phyloP scores from a whole-genome alignment of 805 yeast genomes.

The Myxozyma udenii region DNA sequence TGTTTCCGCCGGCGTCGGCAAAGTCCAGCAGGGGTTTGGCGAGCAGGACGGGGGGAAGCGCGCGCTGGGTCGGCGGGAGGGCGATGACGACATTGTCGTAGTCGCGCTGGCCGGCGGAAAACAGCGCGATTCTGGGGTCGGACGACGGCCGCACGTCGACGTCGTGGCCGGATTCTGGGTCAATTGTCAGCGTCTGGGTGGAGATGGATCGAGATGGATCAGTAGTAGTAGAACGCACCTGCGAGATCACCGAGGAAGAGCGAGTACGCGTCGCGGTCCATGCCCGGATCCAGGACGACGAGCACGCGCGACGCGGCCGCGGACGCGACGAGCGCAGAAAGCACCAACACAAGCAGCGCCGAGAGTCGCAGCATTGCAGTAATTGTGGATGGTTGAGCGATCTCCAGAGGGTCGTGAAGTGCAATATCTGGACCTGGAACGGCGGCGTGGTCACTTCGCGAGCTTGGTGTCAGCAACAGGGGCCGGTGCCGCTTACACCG shows the following conservation, averaged over 20 bases:
- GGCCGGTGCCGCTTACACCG: too few relatives aligned
- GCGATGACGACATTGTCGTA: conserved; percentile 59
- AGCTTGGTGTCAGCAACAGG: background rate
- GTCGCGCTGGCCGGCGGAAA: conserved; percentile 44
- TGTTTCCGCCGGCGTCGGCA: conserved; percentile 67
- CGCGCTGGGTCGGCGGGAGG: conserved; percentile 47
- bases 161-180: conserved; percentile 40
- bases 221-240: conserved; percentile 17
- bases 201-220: background rate
- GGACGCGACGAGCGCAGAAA: conserved; percentile 14
- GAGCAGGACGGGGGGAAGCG: conserved; percentile 42
- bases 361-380: background rate
- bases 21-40: conserved; percentile 56
- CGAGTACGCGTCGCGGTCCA: conserved; percentile 35
- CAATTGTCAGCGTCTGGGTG: conserved; percentile 21
- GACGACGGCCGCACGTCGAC: conserved; percentile 37
- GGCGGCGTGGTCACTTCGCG: background rate
- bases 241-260: conserved; percentile 34
- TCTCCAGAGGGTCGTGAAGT: background rate
- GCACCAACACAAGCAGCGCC: conserved; percentile 2
- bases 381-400: background rate
- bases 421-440: background rate
- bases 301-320: conserved; percentile 35
- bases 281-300: conserved; percentile 38
- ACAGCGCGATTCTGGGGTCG: conserved; percentile 38